Percentiles rank a stretch among this genome's conserved stretches.
These are phyloP conservation scores for Mycosphaerella sp. DNA, from an alignment of 2,329 filamentous ascomycete species.

Conservation along the genomic window DNA sequence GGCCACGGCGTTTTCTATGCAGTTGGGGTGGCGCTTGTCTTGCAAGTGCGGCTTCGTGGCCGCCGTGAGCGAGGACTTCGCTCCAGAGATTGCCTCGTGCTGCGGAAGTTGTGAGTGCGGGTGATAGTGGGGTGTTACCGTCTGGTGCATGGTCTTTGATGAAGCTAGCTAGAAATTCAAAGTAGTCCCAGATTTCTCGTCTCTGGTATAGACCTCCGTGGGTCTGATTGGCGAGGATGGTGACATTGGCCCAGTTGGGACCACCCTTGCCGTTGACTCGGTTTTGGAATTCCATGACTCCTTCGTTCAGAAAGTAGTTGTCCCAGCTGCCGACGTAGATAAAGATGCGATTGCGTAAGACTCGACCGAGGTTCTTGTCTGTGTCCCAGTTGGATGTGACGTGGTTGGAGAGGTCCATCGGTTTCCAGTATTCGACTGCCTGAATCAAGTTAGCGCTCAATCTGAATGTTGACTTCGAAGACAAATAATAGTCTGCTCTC, in stretches of 20 bases:
- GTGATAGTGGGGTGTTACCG: slow-evolving; percentile 29
- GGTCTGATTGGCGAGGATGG: slow-evolving; percentile 28
- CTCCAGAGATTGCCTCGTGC: slow-evolving; percentile 34
- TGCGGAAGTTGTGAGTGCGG: slow-evolving; percentile 18
- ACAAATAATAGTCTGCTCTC: too few species aligned
- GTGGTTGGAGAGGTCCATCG: slow-evolving; percentile 34
- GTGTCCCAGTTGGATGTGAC: slow-evolving; percentile 28
- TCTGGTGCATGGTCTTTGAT: slow-evolving; percentile 32
- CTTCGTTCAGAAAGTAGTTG: slow-evolving; percentile 36
- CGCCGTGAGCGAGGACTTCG: slow-evolving; percentile 32
- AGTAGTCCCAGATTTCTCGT: slow-evolving; percentile 32
- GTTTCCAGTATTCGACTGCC: slow-evolving; percentile 36
- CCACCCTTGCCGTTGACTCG: slow-evolving; percentile 32
- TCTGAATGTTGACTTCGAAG: too few species aligned
- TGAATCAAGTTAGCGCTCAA: too few species aligned
- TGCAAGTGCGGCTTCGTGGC: slow-evolving; percentile 32
- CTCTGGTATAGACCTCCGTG: slow-evolving; percentile 36
- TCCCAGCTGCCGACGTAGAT: slow-evolving; percentile 36
- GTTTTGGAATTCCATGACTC: slow-evolving; percentile 34
- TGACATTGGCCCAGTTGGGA: slow-evolving; percentile 36
- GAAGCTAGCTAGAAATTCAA: slow-evolving; percentile 32
- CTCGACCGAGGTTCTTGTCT: slow-evolving; percentile 31
- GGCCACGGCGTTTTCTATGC: neutral
- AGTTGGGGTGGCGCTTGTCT: slow-evolving; percentile 30
- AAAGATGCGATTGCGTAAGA: slow-evolving; percentile 31